Evolutionary conservation across 257 asterid species (phyloP), one percentile per base, ranked within the genome.

Genomic region (Salvia rosmarinus): DNA sequence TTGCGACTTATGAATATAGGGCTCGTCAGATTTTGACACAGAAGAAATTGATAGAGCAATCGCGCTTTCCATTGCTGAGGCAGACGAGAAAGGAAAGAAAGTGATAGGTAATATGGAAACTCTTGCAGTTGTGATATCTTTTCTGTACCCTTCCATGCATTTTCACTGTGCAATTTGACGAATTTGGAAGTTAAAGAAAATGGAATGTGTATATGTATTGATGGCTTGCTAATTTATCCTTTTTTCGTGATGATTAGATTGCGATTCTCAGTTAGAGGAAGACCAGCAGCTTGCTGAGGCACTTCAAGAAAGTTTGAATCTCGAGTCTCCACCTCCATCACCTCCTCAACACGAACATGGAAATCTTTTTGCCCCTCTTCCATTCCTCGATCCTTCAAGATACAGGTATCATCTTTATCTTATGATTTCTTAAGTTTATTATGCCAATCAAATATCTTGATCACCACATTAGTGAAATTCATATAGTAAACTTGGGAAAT

Each of bases 1-100:
- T 72, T 40, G 66, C 60, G 47, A 44, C 58, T 42, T 23, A 49
- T 75, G 67, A 42, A 40, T 59, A 30, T 14, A 91, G 96, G 95
- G 82, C 43, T 82, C 69, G 74, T 89, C 96, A 16, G 96, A 92
- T 60, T 86, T 88, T 62, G 96, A 88, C 76, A 77, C 70, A 30
- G 95, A 92, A 78, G 96, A 92, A 70, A 86, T 88, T 67, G 96
- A 89, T 81, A 85, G 75, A 63, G 98, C 98, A 35, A 86, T 92
- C 56, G 96, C 96, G 51, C 81, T 86, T 70, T 92, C 98, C 35
- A 82, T 89, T 74, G 90, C 86, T 16, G 98, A 81, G 67, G 90
- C 84, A 75, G 90, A 92, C 43, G 82, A 79, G 64, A 92, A 88
- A 77, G 94, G 95, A 42, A 91, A 91, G 76, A 82, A 77, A 77